Evolutionary conservation across 768 basidiomycete genomes (phyloP).

Genomic region (Leucocoprinus birnbaumii): DNA sequence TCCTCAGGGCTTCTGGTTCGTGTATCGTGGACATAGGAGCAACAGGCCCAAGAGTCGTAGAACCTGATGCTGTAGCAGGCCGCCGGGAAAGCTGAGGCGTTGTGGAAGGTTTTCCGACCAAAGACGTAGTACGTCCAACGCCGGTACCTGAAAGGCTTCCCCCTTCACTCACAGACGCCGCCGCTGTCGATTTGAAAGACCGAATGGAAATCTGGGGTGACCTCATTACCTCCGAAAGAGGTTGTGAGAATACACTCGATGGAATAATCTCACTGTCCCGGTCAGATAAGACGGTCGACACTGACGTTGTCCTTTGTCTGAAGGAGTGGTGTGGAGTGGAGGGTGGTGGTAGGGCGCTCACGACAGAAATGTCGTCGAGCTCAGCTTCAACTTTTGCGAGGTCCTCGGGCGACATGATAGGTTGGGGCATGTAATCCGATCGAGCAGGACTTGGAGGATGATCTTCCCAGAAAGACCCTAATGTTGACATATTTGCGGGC

Average conservation of each 20-base stretch:
- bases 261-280: constrained; percentile 18
- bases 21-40: constrained; percentile 6
- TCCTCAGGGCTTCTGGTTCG: constrained; percentile 7
- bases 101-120: not conserved
- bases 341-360: constrained; percentile 20
- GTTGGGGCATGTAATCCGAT: constrained; percentile 55
- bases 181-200: not conserved
- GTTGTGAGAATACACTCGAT: constrained; percentile 9
- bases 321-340: constrained; percentile 26
- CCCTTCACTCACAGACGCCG: not conserved
- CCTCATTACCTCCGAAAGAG: constrained; percentile 1
- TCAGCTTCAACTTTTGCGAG: constrained; percentile 54
- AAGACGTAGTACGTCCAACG: not conserved
- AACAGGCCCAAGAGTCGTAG: not conserved
- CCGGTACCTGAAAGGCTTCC: not conserved
- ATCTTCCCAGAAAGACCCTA: constrained; percentile 49
- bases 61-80: constrained; percentile 6
- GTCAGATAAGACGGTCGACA: constrained; percentile 33
- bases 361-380: constrained; percentile 6
- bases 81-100: not conserved
- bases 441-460: constrained; percentile 32
- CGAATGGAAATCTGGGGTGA: not conserved
- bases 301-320: constrained; percentile 34
- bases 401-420: constrained; percentile 67
- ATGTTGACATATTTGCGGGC: constrained; percentile 20